phyloP scores from a whole-genome alignment of 257 asterid species.

The Rubia yunnanensis region DNA sequence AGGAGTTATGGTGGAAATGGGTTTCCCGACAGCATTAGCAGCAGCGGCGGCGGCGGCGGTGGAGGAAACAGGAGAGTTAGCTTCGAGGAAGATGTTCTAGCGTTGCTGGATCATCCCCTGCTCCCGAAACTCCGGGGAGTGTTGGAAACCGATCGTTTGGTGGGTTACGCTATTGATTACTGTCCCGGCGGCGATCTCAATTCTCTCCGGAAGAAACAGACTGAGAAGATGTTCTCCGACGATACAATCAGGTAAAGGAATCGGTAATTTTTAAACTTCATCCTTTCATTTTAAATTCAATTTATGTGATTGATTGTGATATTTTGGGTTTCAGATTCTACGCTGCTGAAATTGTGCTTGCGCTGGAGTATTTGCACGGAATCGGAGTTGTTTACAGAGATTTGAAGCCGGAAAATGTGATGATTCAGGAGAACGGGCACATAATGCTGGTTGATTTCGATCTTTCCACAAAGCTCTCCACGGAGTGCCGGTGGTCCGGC shows the following conservation, averaged over 20 bases:
- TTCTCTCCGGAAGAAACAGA: constrained; percentile 55
- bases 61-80: constrained; percentile 39
- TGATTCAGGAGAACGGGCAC: constrained; percentile 86
- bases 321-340: constrained; percentile 49
- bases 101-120: constrained; percentile 57
- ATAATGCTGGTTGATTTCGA: constrained; percentile 89
- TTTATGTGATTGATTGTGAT: no score
- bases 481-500: constrained; percentile 20
- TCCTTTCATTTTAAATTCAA: background rate
- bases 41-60: constrained; percentile 10
- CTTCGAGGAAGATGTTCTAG: constrained; percentile 56
- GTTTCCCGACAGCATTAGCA: constrained; percentile 1
- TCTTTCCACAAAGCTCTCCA: constrained; percentile 64
- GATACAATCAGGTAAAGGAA: constrained; percentile 62
- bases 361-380: constrained; percentile 74
- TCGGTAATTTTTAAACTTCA: no score
- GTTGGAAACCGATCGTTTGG: constrained; percentile 52
- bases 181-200: constrained; percentile 90
- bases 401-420: constrained; percentile 90
- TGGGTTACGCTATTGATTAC: constrained; percentile 87
- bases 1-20: constrained; percentile 1
- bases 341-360: constrained; percentile 82
- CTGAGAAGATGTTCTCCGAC: constrained; percentile 92
- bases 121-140: constrained; percentile 79
- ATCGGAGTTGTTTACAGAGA: constrained; percentile 81